A percentile compares a stretch with the other conserved stretches of the same genome.
Conservation (phyloP, 2,329 filamentous ascomycete species). For the Penicillium palitans region DNA sequence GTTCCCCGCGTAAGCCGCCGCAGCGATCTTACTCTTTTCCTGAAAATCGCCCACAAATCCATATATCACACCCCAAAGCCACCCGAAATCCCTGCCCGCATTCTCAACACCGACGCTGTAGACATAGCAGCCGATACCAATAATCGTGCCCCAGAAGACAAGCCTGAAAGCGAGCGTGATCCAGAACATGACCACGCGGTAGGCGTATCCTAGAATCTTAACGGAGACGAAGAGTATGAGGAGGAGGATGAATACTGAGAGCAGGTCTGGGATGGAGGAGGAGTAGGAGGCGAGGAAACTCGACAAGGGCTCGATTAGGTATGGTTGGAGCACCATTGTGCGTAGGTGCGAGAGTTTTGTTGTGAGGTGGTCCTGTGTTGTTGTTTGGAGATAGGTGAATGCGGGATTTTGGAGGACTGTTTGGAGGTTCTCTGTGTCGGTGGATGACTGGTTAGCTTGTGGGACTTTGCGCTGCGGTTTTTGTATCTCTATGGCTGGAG, state of each 20-base stretch:
- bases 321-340: conserved; percentile 50
- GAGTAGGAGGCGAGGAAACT: conserved; percentile 34
- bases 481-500: not conserved
- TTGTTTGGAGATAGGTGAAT: conserved; percentile 19
- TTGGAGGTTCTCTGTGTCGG: conserved; percentile 23
- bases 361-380: conserved; percentile 21
- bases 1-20: conserved; percentile 49
- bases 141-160: conserved; percentile 63
- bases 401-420: conserved; percentile 20
- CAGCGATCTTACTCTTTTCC: conserved; percentile 30
- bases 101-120: conserved; percentile 45
- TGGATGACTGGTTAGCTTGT: conserved; percentile 7
- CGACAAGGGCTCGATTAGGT: conserved; percentile 46
- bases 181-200: conserved; percentile 74
- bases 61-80: conserved; percentile 64
- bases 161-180: conserved; percentile 65
- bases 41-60: conserved; percentile 62
- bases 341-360: conserved; percentile 30
- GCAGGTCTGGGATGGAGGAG: conserved; percentile 35
- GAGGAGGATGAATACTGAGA: conserved; percentile 52
- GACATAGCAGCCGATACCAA: conserved; percentile 56
- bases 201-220: conserved; percentile 67
- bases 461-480: not conserved
- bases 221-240: conserved; percentile 63
- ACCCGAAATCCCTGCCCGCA: conserved; percentile 40